A percentile compares a stretch with the other conserved stretches of the same genome.
phyloP scores from a whole-genome alignment of 805 yeast species.

The Vanderwaltozyma polyspora region DNA sequence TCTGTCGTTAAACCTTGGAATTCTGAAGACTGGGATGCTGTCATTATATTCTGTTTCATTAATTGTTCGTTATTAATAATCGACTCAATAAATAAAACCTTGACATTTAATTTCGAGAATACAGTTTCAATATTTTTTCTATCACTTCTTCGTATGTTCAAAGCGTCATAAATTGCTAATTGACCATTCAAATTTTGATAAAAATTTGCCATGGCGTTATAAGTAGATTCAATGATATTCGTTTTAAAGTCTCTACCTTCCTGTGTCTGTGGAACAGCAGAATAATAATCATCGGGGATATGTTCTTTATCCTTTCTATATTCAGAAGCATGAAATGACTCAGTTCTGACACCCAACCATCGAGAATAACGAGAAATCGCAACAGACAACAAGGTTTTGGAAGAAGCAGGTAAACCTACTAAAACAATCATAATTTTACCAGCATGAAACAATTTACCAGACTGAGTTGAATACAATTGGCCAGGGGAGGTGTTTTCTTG shows the following conservation, averaged over 20 bases:
- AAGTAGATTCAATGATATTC: conserved; percentile 49
- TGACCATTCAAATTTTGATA: conserved; percentile 77
- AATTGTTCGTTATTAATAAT: conserved; percentile 63
- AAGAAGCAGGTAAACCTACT: conserved; percentile 91
- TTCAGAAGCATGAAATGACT: conserved; percentile 85
- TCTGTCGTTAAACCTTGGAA: conserved; percentile 65
- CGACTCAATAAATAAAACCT: conserved; percentile 80
- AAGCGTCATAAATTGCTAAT: conserved; percentile 92
- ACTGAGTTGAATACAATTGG: conserved; percentile 83
- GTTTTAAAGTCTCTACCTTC: conserved; percentile 45
- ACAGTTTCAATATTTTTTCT: conserved; percentile 46
- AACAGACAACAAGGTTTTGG: conserved; percentile 88
- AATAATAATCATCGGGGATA: conserved; percentile 60
- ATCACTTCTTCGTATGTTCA: conserved; percentile 67
- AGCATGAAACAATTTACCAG: conserved; percentile 89
- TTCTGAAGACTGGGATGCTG: conserved; percentile 82
- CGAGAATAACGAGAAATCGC: conserved; percentile 83
- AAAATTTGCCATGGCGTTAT: conserved; percentile 57
- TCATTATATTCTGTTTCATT: conserved; percentile 64
- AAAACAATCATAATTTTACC: conserved; percentile 83
- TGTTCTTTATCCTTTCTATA: conserved; percentile 51
- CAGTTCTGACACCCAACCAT: conserved; percentile 93
- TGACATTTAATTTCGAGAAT: conserved; percentile 51
- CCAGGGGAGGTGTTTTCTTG: conserved; percentile 70
- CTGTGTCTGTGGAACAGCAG: conserved; percentile 38